Evolutionary conservation across 108 stramenopile genomes (phyloP), one percentile per base, ranked within the genome.

Genomic region (Aurantiochytrium sp.): DNA sequence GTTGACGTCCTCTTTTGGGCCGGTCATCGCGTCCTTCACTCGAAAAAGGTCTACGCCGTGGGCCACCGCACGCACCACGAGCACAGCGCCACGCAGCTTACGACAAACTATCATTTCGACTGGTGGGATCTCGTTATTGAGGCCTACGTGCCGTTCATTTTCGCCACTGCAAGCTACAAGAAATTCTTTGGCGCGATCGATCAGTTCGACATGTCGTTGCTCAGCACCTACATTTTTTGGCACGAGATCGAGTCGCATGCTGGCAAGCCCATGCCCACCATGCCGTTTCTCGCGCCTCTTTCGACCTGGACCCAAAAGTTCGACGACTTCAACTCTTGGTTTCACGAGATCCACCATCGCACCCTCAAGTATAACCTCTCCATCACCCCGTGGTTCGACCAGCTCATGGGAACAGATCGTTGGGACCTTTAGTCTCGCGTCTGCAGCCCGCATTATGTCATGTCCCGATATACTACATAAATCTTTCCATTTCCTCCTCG

Each of bases 101-200:
- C 73, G 28, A 83, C 73, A 12, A 83, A 83, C 73, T 83, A 83
- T 23, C 73, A 83, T n/a, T 83, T 83, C 45, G 49, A 83, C 51
- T 83, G 73, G 73, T 83, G 44, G 49, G 73, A 83, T 53, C 51
- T 83, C 23, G 51, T 83, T n/a, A 53, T 23, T 12, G 73, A 83
- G 2, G 73, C 73, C 12, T 83, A 83, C 73, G 45, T 83, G 23
- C 73, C 73, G 5, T 47, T 83, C 51, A 25, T 83, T 23, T 0
- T 53, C 10, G 73, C 23, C n/a, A 53, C 51, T 5, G n/a, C 51
- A 6, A 28, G 23, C 51, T 83, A 83, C 51, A 53, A 83, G 73
- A 53, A 47, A n/a, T 21, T 28, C 21, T 83, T 83, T 83, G 73
- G 73, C n/a, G 49, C 49, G 1, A 83, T 83, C 73, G 73, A 53